Conservation (phyloP, 148 eudicot genomes). For the Nepenthes mirabilis region DNA sequence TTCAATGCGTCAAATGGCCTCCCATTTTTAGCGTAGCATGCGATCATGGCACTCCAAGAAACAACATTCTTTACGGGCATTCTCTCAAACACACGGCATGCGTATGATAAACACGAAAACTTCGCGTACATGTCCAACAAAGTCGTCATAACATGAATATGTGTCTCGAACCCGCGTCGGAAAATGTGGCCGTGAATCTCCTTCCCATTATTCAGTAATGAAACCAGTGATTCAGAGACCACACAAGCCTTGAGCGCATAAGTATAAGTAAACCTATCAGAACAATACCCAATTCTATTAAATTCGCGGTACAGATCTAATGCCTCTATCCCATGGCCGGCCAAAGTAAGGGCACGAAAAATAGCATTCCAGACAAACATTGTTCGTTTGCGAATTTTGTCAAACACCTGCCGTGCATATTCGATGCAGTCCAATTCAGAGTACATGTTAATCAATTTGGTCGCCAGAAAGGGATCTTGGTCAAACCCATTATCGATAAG, state of each 20-base stretch:
- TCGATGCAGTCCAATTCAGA: slow-evolving; percentile 48
- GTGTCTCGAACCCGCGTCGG: slow-evolving; percentile 64
- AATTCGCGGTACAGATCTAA: slow-evolving; percentile 46
- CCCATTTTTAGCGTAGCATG: slow-evolving; percentile 73
- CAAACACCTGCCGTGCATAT: slow-evolving; percentile 75
- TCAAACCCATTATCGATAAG: slow-evolving; percentile 53
- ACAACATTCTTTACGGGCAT: slow-evolving; percentile 73
- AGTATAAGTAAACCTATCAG: slow-evolving; percentile 88
- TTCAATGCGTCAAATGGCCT: slow-evolving; percentile 60
- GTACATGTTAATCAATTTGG: slow-evolving; percentile 71
- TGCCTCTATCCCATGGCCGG: slow-evolving; percentile 65
- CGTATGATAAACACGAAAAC: slow-evolving; percentile 48
- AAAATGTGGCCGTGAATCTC: slow-evolving; percentile 79
- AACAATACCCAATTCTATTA: slow-evolving; percentile 35
- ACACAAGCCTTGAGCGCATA: slow-evolving; percentile 91
- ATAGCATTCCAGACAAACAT: slow-evolving; percentile 74
- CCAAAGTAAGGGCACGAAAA: slow-evolving; percentile 54
- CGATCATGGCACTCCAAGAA: slow-evolving; percentile 95
- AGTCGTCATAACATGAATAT: slow-evolving; percentile 85
- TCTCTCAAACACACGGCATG: slow-evolving; percentile 38
- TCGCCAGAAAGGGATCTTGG: slow-evolving; percentile 66
- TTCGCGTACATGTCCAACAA: slow-evolving; percentile 85
- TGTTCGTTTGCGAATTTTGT: slow-evolving; percentile 41
- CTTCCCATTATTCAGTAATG: slow-evolving; percentile 33
- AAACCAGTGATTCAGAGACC: slow-evolving; percentile 30